phyloP scores from a whole-genome alignment of 139 green algal species.

The Yamagishiella unicocca region DNA sequence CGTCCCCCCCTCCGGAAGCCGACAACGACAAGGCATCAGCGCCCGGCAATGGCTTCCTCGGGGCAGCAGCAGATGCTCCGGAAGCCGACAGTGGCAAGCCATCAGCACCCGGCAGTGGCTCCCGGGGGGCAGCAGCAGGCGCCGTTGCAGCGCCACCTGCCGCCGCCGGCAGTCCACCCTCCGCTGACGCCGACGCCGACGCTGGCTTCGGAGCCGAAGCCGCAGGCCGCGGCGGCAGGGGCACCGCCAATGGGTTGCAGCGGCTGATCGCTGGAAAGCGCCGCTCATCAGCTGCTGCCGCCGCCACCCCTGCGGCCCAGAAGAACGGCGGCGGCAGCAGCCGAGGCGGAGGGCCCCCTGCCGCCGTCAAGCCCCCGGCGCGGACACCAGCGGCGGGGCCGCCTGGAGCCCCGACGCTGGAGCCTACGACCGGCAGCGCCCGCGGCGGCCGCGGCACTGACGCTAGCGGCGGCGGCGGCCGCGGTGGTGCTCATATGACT shows the following conservation, averaged over 20 bases:
- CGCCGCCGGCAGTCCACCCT: neutral
- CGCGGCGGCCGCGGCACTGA: neutral
- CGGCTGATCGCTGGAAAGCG: neutral
- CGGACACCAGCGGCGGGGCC: neutral
- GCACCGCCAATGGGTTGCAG: slow-evolving; percentile 26
- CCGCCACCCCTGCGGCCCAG: too few species aligned
- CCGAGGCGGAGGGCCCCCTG: neutral
- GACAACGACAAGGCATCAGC: neutral
- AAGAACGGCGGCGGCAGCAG: neutral
- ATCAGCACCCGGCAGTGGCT: neutral
- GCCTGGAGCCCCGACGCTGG: neutral
- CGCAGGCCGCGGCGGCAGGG: neutral
- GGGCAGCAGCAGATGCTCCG: neutral
- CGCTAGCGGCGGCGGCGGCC: neutral
- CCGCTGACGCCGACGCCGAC: neutral
- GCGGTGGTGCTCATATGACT: neutral
- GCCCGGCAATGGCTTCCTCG: neutral
- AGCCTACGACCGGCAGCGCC: neutral
- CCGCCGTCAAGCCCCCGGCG: neutral
- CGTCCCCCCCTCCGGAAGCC: neutral
- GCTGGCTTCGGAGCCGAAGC: neutral
- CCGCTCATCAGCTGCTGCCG: neutral
- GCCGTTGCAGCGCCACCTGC: neutral
- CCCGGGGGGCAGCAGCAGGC: neutral
- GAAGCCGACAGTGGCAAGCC: neutral